phyloP scores from a whole-genome alignment of 306 rosid species.

The Potentilla sterilis region DNA sequence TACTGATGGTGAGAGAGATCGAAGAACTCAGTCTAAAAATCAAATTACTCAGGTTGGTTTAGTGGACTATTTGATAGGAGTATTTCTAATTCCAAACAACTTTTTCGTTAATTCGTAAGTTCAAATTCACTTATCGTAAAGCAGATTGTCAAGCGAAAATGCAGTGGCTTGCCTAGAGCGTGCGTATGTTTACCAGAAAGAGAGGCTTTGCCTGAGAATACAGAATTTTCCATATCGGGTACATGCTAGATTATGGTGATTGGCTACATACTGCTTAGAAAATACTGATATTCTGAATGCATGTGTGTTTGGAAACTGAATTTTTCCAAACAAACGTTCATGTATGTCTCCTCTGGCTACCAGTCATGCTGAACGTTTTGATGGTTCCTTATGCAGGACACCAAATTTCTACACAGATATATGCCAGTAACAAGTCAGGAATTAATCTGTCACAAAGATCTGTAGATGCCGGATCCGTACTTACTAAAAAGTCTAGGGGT shows the following conservation, averaged over 20 bases:
- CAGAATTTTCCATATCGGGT: constrained; percentile 18
- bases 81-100: not conserved
- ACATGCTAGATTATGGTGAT: not conserved
- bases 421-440: constrained; percentile 7
- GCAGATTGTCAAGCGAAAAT: constrained; percentile 16
- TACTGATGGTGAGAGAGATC: constrained; percentile 6
- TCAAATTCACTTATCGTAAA: constrained; percentile 11
- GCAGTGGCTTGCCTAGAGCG: constrained; percentile 9
- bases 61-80: not conserved
- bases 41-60: constrained; percentile 24
- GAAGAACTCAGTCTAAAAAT: not conserved
- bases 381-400: constrained; percentile 18
- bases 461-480: not conserved
- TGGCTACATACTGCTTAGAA: not conserved
- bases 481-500: constrained; percentile 1
- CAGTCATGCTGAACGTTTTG: not conserved
- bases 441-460: constrained; percentile 2
- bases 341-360: not conserved
- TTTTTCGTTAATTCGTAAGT: not conserved
- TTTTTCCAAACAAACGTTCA: not conserved
- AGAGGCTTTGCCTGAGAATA: constrained; percentile 2
- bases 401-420: not conserved
- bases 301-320: not conserved
- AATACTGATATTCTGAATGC: not conserved
- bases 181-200: constrained; percentile 5